phyloP scores from a whole-genome alignment of 768 basidiomycete genomes.

The Guyanaporus albipodus region DNA sequence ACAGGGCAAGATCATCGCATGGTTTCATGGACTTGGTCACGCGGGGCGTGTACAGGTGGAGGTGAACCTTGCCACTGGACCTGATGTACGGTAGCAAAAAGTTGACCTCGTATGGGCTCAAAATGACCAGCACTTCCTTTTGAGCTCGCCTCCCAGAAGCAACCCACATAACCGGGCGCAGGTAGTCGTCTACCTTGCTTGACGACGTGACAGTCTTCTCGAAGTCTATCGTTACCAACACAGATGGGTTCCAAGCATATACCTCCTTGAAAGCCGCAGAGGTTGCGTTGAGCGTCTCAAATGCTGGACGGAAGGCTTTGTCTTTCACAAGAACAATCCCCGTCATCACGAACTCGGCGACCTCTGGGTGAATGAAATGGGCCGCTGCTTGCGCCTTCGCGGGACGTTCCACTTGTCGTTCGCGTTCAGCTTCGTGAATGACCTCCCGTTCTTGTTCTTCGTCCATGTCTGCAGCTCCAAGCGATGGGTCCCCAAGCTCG shows the following conservation, averaged over 20 bases:
- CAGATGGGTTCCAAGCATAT: constrained; percentile 13
- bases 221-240: constrained; percentile 18
- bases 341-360: constrained; percentile 24
- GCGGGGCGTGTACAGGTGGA: constrained; percentile 43
- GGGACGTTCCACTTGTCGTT: constrained; percentile 38
- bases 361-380: constrained; percentile 24
- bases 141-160: not conserved
- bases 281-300: constrained; percentile 8
- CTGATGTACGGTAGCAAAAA: constrained; percentile 36
- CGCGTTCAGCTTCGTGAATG: constrained; percentile 41
- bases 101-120: constrained; percentile 30
- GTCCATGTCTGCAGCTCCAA: not conserved
- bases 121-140: constrained; percentile 23
- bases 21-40: constrained; percentile 32
- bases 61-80: constrained; percentile 12
- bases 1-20: constrained; percentile 33
- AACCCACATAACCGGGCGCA: constrained; percentile 6
- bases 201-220: constrained; percentile 6
- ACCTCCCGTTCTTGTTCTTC: constrained; percentile 46
- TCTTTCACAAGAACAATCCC: constrained; percentile 26
- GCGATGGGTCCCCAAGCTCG: constrained; percentile 5
- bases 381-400: constrained; percentile 18
- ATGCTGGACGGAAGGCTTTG: constrained; percentile 19
- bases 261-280: constrained; percentile 14
- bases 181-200: constrained; percentile 3